Evolutionary conservation across 495 filamentous ascomycete genomes (phyloP).

Genomic region (Neurospora discreta): DNA sequence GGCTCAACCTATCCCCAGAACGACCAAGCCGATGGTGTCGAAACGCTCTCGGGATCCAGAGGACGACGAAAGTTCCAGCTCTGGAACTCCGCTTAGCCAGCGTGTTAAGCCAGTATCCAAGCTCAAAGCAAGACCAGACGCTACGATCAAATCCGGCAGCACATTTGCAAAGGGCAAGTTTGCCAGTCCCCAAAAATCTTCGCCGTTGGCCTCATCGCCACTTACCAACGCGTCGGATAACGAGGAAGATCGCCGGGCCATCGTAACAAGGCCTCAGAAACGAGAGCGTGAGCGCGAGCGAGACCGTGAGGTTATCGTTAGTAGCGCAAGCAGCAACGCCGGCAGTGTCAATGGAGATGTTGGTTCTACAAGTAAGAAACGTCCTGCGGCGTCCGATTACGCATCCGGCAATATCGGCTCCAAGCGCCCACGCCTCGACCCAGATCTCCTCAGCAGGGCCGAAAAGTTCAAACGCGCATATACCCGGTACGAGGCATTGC

Average conservation of each 20-base stretch:
- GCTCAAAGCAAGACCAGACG: not conserved
- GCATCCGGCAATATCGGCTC: constrained; percentile 13
- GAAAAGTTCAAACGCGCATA: constrained; percentile 52
- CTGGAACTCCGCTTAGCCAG: constrained; percentile 38
- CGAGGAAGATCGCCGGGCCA: constrained; percentile 22
- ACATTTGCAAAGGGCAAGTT: not conserved
- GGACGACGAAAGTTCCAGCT: constrained; percentile 42
- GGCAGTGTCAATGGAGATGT: constrained; percentile 6
- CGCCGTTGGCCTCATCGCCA: constrained; percentile 63
- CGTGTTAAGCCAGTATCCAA: constrained; percentile 32
- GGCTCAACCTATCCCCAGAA: constrained; percentile 20
- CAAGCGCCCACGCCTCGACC: constrained; percentile 28
- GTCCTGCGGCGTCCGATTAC: constrained; percentile 18
- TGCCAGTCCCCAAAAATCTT: constrained; percentile 42
- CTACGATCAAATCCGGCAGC: not conserved
- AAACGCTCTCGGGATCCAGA: constrained; percentile 31
- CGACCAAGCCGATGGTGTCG: constrained; percentile 9
- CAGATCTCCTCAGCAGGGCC: constrained; percentile 40
- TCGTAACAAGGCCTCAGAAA: constrained; percentile 4
- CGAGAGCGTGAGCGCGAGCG: constrained; percentile 17
- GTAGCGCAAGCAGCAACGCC: constrained; percentile 14
- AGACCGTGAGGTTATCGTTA: constrained; percentile 20
- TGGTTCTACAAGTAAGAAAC: constrained; percentile 23
- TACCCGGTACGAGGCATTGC: constrained; percentile 49
- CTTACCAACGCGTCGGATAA: constrained; percentile 64